Evolutionary conservation across 352 stramenopile genomes (phyloP).

Genomic region (Phytophthora foliorum): DNA sequence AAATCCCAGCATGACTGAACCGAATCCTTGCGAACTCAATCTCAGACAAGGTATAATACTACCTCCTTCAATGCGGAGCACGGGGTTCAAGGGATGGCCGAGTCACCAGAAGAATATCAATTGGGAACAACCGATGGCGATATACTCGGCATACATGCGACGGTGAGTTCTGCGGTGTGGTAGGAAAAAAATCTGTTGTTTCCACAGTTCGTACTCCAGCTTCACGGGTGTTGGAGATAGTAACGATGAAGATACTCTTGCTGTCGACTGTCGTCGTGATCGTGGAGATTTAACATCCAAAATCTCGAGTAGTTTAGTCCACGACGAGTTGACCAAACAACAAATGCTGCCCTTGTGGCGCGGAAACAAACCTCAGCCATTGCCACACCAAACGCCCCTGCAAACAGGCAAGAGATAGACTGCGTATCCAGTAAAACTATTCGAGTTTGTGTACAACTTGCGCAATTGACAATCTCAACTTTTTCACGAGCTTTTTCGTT

Average conservation of each 20-base stretch:
- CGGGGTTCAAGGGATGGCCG: conserved; percentile 42
- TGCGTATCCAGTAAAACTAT: conserved; percentile 46
- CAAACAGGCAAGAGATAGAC: conserved; percentile 20
- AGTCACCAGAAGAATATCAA: conserved; percentile 53
- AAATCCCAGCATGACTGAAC: conserved; percentile 28
- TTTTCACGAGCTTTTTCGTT: conserved; percentile 26
- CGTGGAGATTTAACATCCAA: neutral
- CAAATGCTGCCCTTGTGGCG: conserved; percentile 32
- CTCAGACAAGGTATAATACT: conserved; percentile 18
- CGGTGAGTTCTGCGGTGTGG: conserved; percentile 50
- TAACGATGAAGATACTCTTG: too few relatives aligned
- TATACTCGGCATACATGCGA: conserved; percentile 65
- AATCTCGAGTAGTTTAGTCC: conserved; percentile 18
- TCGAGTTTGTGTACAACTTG: conserved; percentile 57
- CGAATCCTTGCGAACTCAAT: conserved; percentile 13
- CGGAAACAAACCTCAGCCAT: conserved; percentile 37
- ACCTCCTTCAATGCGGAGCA: conserved; percentile 4
- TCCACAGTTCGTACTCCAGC: conserved; percentile 40
- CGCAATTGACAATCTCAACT: conserved; percentile 1
- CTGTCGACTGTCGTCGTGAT: conserved; percentile 1
- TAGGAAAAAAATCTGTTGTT: conserved; percentile 33
- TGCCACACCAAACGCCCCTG: conserved; percentile 34
- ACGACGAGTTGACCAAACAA: conserved; percentile 33
- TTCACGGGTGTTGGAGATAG: conserved; percentile 6
- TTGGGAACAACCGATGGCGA: conserved; percentile 55